phyloP scores from a whole-genome alignment of 1,284 basidiomycete species.

The Exobasidium cylindrosporum region DNA sequence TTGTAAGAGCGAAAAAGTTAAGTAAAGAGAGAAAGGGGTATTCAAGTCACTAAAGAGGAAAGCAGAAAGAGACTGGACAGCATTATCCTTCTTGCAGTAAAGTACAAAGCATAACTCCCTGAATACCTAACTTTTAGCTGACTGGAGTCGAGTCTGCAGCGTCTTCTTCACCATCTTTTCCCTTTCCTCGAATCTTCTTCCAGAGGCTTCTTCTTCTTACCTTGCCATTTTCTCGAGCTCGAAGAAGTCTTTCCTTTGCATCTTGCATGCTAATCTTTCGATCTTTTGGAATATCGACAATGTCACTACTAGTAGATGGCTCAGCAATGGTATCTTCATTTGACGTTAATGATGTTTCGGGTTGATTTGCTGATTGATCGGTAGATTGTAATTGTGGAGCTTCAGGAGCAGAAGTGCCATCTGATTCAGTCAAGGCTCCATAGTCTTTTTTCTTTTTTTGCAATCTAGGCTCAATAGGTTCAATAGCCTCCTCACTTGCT shows the following conservation, averaged over 20 bases:
- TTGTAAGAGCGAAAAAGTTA: background rate
- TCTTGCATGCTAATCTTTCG: background rate
- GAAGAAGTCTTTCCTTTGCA: background rate
- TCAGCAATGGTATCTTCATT: background rate
- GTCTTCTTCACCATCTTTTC: background rate
- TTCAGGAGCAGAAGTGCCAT: background rate
- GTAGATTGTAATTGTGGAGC: background rate
- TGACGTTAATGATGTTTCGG: background rate
- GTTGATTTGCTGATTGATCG: background rate
- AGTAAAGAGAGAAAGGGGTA: background rate
- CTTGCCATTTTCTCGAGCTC: constrained; percentile 10
- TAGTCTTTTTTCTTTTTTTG: background rate
- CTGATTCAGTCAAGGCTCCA: background rate
- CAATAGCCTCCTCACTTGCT: background rate
- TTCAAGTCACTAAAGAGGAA: no score
- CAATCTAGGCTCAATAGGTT: background rate
- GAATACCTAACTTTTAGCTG: no score
- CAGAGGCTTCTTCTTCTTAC: constrained; percentile 3
- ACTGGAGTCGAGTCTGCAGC: no score
- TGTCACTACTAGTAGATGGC: background rate
- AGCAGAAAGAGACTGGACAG: no score
- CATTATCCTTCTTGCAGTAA: no score
- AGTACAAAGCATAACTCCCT: no score
- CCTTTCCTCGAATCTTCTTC: constrained; percentile 11
- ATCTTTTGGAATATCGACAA: constrained; percentile 9